Percentiles rank a stretch among this genome's conserved stretches.
phyloP scores from a whole-genome alignment of 2,329 filamentous ascomycete species.

The Hymenoscyphus fraxineus region DNA sequence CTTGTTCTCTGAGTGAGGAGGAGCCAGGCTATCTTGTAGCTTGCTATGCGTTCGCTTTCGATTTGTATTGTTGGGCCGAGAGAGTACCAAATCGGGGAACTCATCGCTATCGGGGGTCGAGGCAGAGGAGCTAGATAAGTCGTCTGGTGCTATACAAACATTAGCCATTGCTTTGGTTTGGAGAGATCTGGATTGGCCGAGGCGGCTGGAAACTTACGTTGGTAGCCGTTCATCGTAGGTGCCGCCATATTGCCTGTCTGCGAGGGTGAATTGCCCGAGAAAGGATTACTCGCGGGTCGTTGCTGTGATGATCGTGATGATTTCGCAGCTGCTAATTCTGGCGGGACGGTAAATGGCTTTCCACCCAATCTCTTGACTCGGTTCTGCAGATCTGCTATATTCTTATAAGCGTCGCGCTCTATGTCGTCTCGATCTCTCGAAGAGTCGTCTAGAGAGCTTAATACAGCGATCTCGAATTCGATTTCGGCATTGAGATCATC shows the following conservation, averaged over 20 bases:
- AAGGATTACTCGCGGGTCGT: background rate
- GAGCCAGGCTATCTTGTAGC: constrained; percentile 20
- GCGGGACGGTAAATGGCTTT: background rate
- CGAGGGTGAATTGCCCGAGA: background rate
- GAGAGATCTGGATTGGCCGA: background rate
- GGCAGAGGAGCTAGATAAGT: constrained; percentile 17
- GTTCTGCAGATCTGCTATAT: constrained; percentile 22
- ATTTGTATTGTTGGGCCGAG: constrained; percentile 19
- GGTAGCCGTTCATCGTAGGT: constrained; percentile 7
- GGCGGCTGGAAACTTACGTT: background rate
- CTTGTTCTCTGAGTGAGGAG: constrained; percentile 21
- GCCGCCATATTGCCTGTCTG: background rate
- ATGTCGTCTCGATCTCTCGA: constrained; percentile 29
- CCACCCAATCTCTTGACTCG: background rate
- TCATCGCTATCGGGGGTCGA: constrained; percentile 26
- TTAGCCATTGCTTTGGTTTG: constrained; percentile 16
- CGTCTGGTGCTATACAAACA: background rate
- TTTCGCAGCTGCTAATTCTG: background rate
- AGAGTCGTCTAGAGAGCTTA: constrained; percentile 40
- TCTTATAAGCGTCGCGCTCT: constrained; percentile 24
- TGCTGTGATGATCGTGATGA: constrained; percentile 6
- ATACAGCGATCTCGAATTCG: constrained; percentile 41
- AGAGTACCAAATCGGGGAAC: constrained; percentile 16
- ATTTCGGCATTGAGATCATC: constrained; percentile 40
- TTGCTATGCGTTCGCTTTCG: constrained; percentile 33